Conservation (phyloP, 768 basidiomycete species). For the Pleurotus ostreatus region DNA sequence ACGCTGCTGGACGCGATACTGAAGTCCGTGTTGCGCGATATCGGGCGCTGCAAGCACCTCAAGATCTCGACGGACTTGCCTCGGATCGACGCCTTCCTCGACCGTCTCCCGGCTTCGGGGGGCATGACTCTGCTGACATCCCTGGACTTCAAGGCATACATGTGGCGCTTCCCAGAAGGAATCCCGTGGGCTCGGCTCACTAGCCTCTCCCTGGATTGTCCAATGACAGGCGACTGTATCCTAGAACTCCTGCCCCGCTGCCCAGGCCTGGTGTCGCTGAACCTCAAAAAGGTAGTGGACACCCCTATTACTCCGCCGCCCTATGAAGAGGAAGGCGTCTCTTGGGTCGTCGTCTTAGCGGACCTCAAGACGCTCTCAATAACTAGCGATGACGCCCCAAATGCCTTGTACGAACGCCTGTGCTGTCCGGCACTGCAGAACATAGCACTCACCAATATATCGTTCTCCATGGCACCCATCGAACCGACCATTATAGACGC, state of each 20-base stretch:
- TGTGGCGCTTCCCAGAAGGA: background rate
- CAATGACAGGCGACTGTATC: background rate
- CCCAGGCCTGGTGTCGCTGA: background rate
- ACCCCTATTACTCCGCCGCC: background rate
- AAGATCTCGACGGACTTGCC: background rate
- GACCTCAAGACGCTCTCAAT: background rate
- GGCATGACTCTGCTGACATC: background rate
- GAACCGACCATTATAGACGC: background rate
- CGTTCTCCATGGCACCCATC: background rate
- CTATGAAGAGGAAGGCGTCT: background rate
- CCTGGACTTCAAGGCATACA: background rate
- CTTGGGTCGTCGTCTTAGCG: background rate
- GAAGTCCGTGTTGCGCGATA: background rate
- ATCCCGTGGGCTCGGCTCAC: conserved; percentile 1
- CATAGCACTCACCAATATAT: background rate
- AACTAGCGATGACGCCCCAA: background rate
- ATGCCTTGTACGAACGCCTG: background rate
- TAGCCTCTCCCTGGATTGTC: background rate
- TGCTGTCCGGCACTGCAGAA: background rate
- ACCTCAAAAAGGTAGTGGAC: background rate
- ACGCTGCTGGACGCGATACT: background rate
- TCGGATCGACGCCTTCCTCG: background rate
- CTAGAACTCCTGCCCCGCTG: background rate
- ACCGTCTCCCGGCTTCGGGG: background rate
- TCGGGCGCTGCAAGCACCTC: background rate